Percentiles rank a stretch among this genome's conserved stretches.
Evolutionary conservation across 2,329 filamentous ascomycete genomes (phyloP).

Genomic region (Aureobasidium leucospermi): DNA sequence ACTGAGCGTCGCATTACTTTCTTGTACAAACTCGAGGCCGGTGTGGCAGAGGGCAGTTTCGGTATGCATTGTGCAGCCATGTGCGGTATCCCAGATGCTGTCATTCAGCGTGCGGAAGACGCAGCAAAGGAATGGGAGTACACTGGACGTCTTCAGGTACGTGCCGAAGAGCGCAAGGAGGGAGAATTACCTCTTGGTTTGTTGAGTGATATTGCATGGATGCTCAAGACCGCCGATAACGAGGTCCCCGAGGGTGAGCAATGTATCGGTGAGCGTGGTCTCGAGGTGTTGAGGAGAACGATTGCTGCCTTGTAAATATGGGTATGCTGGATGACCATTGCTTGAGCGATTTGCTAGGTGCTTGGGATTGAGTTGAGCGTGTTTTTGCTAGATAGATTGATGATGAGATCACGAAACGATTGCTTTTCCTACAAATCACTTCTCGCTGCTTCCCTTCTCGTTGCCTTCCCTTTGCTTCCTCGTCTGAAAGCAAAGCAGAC

Average conservation of each 20-base stretch:
- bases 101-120: conserved; percentile 80
- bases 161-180: conserved; percentile 58
- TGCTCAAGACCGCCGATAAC: conserved; percentile 53
- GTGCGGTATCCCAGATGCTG: conserved; percentile 80
- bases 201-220: conserved; percentile 77
- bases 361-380: background rate
- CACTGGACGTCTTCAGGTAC: conserved; percentile 80
- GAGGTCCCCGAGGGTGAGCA: conserved; percentile 26
- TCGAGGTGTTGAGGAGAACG: conserved; percentile 51
- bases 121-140: conserved; percentile 93
- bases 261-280: conserved; percentile 40
- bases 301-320: conserved; percentile 45
- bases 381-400: background rate
- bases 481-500: too few relatives aligned
- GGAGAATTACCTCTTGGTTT: conserved; percentile 79
- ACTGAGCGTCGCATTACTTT: conserved; percentile 83
- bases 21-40: conserved; percentile 85
- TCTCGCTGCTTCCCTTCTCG: too few relatives aligned
- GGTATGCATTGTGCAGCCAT: conserved; percentile 99
- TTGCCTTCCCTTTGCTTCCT: background rate
- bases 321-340: background rate
- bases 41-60: conserved; percentile 92
- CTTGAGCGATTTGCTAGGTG: background rate
- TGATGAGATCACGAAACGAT: too few relatives aligned
- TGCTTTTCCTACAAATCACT: too few relatives aligned